phyloP scores from a whole-genome alignment of 805 yeast genomes.

The Yarrowia keelungensis region DNA sequence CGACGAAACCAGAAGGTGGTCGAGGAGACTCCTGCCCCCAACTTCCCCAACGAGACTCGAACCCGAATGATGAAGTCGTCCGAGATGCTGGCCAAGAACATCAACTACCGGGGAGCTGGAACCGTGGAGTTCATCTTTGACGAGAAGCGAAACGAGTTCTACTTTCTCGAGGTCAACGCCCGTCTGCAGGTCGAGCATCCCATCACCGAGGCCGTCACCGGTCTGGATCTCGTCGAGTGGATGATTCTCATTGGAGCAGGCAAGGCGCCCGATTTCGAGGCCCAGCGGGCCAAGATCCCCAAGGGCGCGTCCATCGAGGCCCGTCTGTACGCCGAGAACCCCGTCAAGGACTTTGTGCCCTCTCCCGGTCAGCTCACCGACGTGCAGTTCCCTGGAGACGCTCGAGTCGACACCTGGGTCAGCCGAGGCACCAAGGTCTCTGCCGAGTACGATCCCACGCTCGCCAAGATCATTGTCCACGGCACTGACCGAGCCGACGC shows the following conservation, averaged over 20 bases:
- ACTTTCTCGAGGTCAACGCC: slow-evolving; percentile 95
- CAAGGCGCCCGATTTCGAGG: slow-evolving; percentile 75
- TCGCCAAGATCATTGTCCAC: slow-evolving; percentile 95
- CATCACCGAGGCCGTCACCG: slow-evolving; percentile 93
- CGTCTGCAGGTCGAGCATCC: slow-evolving; percentile 98
- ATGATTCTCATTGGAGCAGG: slow-evolving; percentile 93
- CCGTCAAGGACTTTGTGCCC: slow-evolving; percentile 92
- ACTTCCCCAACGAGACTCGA: slow-evolving; percentile 82
- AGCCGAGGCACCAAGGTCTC: slow-evolving; percentile 83
- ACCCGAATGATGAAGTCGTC: slow-evolving; percentile 79
- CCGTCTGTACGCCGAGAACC: slow-evolving; percentile 94
- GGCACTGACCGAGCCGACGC: slow-evolving; percentile 91
- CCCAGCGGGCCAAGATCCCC: slow-evolving; percentile 59
- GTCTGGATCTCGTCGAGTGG: slow-evolving; percentile 95
- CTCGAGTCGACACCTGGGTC: slow-evolving; percentile 96
- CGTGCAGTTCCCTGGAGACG: slow-evolving; percentile 85
- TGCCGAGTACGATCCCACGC: slow-evolving; percentile 94
- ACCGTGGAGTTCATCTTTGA: slow-evolving; percentile 96
- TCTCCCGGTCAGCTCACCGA: slow-evolving; percentile 94
- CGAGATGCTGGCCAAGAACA: slow-evolving; percentile 76
- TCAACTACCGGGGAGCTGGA: slow-evolving; percentile 96
- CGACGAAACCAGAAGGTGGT: slow-evolving; percentile 96
- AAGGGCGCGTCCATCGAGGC: slow-evolving; percentile 97
- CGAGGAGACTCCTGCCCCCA: slow-evolving; percentile 98
- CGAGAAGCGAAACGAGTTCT: slow-evolving; percentile 82